Percentiles rank a stretch among this genome's conserved stretches.
These are phyloP conservation scores for Citrus glauca DNA, from an alignment of 345 rosid species.

Conservation along the genomic window DNA sequence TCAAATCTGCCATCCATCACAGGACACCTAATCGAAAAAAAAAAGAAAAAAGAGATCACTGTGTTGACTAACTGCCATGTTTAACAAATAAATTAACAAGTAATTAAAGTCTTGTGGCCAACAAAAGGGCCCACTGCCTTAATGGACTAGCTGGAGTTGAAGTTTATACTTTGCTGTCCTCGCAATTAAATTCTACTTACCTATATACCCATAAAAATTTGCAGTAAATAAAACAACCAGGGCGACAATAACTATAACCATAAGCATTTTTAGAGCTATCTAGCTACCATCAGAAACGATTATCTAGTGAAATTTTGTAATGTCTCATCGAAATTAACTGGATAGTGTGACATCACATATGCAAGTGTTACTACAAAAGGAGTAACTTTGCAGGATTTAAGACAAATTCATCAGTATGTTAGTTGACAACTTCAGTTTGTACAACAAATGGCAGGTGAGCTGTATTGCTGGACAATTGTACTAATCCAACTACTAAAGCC, in stretches of 20 bases:
- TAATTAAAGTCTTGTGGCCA: neutral
- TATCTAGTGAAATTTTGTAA: too few species aligned
- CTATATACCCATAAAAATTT: neutral
- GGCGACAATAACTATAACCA: neutral
- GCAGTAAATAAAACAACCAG: neutral
- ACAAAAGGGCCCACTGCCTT: neutral
- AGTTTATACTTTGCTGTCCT: too few species aligned
- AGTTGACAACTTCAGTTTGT: neutral
- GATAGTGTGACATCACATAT: too few species aligned
- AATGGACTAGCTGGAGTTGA: neutral
- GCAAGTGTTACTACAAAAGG: too few species aligned
- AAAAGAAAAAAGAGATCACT: neutral
- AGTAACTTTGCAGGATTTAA: neutral
- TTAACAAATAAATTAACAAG: neutral
- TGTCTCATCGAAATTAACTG: neutral
- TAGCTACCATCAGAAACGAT: neutral
- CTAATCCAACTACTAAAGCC: conserved; percentile 21
- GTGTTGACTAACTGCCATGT: conserved; percentile 1
- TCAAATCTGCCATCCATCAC: neutral
- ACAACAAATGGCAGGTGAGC: conserved; percentile 30
- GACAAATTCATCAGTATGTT: neutral
- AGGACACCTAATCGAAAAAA: conserved; percentile 10
- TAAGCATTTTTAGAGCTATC: neutral
- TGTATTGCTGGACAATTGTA: conserved; percentile 15
- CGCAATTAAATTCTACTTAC: neutral